These are phyloP conservation scores for Mucor piriformis DNA, from an alignment of 371 early-diverging fungal genomes.

Conservation along the genomic window DNA sequence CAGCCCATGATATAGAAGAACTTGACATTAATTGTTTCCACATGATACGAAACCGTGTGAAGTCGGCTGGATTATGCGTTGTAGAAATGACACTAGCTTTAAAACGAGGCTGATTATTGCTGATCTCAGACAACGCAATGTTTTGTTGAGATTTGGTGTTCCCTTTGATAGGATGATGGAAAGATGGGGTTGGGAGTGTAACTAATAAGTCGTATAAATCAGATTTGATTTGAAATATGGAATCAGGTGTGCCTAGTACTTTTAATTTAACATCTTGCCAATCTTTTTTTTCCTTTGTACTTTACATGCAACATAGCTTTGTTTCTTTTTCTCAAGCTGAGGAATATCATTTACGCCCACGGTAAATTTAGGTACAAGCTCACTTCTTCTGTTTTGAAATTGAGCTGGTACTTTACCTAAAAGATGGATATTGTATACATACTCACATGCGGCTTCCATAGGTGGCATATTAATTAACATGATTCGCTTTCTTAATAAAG, in stretches of 20 bases:
- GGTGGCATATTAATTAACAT: slow-evolving; percentile 54
- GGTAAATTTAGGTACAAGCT: slow-evolving; percentile 45
- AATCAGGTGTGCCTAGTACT: slow-evolving; percentile 60
- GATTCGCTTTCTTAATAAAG: slow-evolving; percentile 56
- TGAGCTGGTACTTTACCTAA: slow-evolving; percentile 31
- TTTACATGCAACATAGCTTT: slow-evolving; percentile 64
- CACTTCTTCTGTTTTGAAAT: slow-evolving; percentile 18
- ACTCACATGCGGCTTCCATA: slow-evolving; percentile 51
- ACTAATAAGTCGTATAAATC: slow-evolving; percentile 60
- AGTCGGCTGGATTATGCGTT: slow-evolving; percentile 36
- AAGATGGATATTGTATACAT: slow-evolving; percentile 50
- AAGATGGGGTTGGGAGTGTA: slow-evolving; percentile 36
- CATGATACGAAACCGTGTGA: slow-evolving; percentile 29
- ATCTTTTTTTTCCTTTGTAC: neutral
- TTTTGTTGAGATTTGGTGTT: neutral
- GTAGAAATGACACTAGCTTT: slow-evolving; percentile 12
- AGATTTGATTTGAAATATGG: slow-evolving; percentile 55
- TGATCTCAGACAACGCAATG: slow-evolving; percentile 5
- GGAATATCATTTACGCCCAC: slow-evolving; percentile 63
- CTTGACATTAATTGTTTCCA: slow-evolving; percentile 17
- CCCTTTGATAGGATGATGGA: slow-evolving; percentile 1
- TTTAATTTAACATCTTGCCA: neutral
- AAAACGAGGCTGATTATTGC: slow-evolving; percentile 6
- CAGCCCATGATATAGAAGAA: slow-evolving; percentile 2
- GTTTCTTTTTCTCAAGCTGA: slow-evolving; percentile 32